Evolutionary conservation across 2,329 filamentous ascomycete species (phyloP).

Genomic region (Lachnellula suecica): DNA sequence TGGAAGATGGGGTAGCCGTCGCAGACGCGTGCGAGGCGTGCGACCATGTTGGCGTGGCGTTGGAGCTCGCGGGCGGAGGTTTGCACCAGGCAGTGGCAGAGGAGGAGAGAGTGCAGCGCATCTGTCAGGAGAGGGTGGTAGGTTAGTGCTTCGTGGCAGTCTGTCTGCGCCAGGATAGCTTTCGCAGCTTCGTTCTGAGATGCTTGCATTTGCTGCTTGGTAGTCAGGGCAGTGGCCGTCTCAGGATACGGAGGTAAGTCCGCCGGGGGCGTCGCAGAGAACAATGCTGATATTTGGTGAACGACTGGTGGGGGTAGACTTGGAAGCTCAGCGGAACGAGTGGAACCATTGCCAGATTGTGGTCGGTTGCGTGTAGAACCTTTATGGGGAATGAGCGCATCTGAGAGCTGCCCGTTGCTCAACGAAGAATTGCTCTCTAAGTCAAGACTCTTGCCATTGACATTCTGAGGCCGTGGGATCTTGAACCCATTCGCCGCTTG

Average conservation of each 20-base stretch:
- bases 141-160: conserved; percentile 65
- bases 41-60: conserved; percentile 80
- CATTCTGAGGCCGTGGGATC: conserved; percentile 37
- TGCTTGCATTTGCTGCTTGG: conserved; percentile 31
- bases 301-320: conserved; percentile 47
- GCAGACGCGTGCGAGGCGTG: conserved; percentile 69
- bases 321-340: conserved; percentile 36
- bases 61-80: conserved; percentile 76
- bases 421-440: conserved; percentile 32
- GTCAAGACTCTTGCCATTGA: conserved; percentile 23
- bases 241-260: conserved; percentile 68
- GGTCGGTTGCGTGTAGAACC: conserved; percentile 30
- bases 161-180: conserved; percentile 38
- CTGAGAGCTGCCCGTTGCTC: conserved; percentile 33
- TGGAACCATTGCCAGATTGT: conserved; percentile 27
- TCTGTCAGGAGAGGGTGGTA: conserved; percentile 81
- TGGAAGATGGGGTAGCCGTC: conserved; percentile 84
- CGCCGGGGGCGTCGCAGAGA: conserved; percentile 64
- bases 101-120: conserved; percentile 73
- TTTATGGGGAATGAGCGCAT: conserved; percentile 44
- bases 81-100: conserved; percentile 77
- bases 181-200: conserved; percentile 31
- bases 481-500: conserved; percentile 49
- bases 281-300: conserved; percentile 63
- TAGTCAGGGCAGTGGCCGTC: conserved; percentile 34